Percentiles rank a stretch among this genome's conserved stretches.
Conservation (phyloP, 768 basidiomycete genomes). For the Auricularia cornea region DNA sequence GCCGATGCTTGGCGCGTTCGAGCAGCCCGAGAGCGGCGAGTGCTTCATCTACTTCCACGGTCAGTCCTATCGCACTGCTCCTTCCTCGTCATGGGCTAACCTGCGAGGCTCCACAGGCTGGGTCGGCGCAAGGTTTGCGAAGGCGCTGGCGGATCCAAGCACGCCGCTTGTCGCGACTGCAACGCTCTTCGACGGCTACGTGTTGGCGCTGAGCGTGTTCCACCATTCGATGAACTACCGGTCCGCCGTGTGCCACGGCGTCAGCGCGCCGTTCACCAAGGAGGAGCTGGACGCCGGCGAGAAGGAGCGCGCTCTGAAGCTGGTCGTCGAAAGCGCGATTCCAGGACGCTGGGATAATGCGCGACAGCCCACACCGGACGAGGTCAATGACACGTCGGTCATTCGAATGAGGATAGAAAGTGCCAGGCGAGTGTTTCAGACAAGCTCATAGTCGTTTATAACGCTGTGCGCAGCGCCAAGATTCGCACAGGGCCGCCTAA, state of each 20-base stretch:
- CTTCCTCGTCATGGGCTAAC: not conserved
- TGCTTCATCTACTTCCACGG: constrained; percentile 11
- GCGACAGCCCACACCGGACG: constrained; percentile 1
- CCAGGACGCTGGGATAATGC: constrained; percentile 6
- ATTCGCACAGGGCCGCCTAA: not conserved
- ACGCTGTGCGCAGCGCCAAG: not conserved
- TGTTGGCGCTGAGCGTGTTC: constrained; percentile 13
- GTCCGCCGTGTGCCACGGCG: constrained; percentile 14
- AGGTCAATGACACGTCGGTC: constrained; percentile 3
- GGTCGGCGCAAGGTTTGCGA: constrained; percentile 2
- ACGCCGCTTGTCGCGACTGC: constrained; percentile 6
- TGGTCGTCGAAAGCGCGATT: constrained; percentile 1
- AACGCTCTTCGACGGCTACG: constrained; percentile 13
- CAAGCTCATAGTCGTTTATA: not conserved
- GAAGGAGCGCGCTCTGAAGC: not conserved
- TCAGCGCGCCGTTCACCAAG: constrained; percentile 8
- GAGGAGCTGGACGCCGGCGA: not conserved
- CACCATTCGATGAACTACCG: constrained; percentile 12
- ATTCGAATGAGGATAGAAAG: constrained; percentile 6
- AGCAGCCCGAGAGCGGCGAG: constrained; percentile 8
- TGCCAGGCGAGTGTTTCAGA: not conserved
- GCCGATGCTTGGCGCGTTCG: constrained; percentile 12
- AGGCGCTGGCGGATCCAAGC: constrained; percentile 1
- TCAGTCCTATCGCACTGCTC: not conserved
- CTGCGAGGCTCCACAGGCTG: not conserved